Base-by-base conservation (phyloP, 164 flowering plant genomes). In the Platanus orientalis region DNA sequence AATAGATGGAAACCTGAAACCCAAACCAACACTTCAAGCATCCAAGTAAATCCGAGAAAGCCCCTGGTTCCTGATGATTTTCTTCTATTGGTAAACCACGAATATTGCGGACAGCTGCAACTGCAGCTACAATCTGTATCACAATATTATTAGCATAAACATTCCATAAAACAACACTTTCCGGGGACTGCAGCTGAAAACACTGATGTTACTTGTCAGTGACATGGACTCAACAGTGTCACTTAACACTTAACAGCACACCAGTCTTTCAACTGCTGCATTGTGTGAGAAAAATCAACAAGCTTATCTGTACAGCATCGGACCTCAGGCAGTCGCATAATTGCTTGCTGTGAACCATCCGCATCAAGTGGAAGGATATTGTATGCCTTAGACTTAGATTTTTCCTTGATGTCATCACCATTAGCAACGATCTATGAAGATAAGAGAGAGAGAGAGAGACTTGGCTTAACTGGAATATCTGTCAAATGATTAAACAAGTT, bases 311-410 rank as follows among this genome's bases (percentile, higher is more conserved):
- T 29, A 69, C 12, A 57, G 58, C 17, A 61, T 47, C 81, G 70
- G 29, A 91, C 99, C 97, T 94, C 99, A 39, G 89, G 87, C 49
- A 86, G 78, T 69, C 82, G 93, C 99, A 87, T 86, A 63, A 91
- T 89, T 59, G 95, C 80, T 58, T 84, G 96, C 58, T 83, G 81
- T 66, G 80, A 78, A 67, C 89, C 83, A 66, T 82, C 89, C 55
- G 78, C 80, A 75, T 84, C 92, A 66, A 94, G 92, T 40, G 99
- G 96, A 67, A 94, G 91, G 67, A 94, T 88, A 78, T 91, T 94
- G 76, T 85, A 90, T 16, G 89, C 78, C 67, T 69, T 83, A 40
- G 74, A 67, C 60, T 77, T 77, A 50, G 88, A 68, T 60, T 78
- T 81, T 28, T 65, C 70, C 26, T 64, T 73, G 40, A 71, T 65